Conservation (phyloP, 2,329 filamentous ascomycete species). For the Talaromyces verruculosus region DNA sequence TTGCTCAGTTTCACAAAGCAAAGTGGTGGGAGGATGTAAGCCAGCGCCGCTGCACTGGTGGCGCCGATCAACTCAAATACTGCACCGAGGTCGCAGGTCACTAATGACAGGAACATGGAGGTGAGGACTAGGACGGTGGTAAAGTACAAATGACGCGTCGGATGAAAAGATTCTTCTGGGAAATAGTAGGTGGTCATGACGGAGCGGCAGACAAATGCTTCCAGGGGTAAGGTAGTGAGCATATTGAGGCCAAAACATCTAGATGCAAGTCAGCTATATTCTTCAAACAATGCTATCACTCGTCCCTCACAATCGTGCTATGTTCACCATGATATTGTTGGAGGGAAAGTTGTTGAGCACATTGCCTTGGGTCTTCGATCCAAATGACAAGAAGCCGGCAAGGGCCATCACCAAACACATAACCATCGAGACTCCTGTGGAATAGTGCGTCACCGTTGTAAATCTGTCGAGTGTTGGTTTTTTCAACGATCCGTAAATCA, state of each 20-base stretch:
- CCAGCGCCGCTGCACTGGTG: conserved; percentile 88
- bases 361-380: conserved; percentile 87
- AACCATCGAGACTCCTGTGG: conserved; percentile 83
- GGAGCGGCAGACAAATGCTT: conserved; percentile 96
- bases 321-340: conserved; percentile 89
- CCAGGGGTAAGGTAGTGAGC: conserved; percentile 92
- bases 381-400: conserved; percentile 88
- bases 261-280: conserved; percentile 27
- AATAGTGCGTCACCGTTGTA: conserved; percentile 87
- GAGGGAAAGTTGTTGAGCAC: conserved; percentile 96
- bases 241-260: conserved; percentile 95
- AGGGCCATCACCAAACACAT: conserved; percentile 88
- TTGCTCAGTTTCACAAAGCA: conserved; percentile 94
- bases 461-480: conserved; percentile 97
- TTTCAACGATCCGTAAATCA: conserved; percentile 93
- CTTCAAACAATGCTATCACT: neutral
- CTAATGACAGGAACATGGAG: conserved; percentile 72
- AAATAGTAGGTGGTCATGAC: conserved; percentile 89
- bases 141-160: conserved; percentile 81
- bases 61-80: conserved; percentile 97
- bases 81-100: conserved; percentile 89
- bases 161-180: conserved; percentile 71
- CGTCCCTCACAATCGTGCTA: conserved; percentile 70
- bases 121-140: conserved; percentile 77
- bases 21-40: conserved; percentile 90